Evolutionary conservation across 345 rosid species (phyloP).

Genomic region (Balakata baccata): DNA sequence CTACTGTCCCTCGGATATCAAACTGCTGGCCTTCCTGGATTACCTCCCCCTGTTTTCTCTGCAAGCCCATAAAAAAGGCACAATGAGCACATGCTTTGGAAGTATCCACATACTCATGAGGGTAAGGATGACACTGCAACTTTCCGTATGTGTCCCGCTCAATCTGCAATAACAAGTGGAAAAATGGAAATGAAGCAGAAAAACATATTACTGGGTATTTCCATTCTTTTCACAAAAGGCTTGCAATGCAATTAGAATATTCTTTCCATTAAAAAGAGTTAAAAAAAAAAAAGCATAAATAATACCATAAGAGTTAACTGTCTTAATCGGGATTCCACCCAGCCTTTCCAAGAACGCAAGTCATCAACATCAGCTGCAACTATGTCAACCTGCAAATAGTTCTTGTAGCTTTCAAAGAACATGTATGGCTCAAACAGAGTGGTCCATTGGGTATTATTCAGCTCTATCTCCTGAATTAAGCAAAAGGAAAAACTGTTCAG

Average conservation of each 20-base stretch:
- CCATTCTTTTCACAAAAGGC: not conserved
- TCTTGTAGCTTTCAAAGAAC: conserved; percentile 66
- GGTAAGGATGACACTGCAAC: conserved; percentile 69
- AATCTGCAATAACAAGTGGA: conserved; percentile 39
- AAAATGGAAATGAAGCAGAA: conserved; percentile 9
- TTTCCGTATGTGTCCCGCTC: conserved; percentile 63
- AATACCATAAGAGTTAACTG: conserved; percentile 63
- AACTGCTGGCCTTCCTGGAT: conserved; percentile 66
- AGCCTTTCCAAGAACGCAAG: conserved; percentile 67
- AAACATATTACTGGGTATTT: not conserved
- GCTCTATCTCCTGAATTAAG: conserved; percentile 51
- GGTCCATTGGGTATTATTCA: conserved; percentile 55
- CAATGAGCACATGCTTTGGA: conserved; percentile 49
- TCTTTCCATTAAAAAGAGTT: not conserved
- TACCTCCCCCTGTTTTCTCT: conserved; percentile 55
- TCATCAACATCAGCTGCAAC: conserved; percentile 57
- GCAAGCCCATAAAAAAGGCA: conserved; percentile 67
- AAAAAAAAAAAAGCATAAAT: conserved; percentile 14
- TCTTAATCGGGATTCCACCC: conserved; percentile 74
- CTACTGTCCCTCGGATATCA: conserved; percentile 64
- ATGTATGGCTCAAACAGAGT: conserved; percentile 57
- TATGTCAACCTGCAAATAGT: conserved; percentile 66
- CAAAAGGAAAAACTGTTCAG: conserved; percentile 14
- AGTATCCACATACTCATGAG: conserved; percentile 46
- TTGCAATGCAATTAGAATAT: not conserved